Base-by-base conservation (phyloP, 1,139 yeast genomes). In the Diutina rugosa region DNA sequence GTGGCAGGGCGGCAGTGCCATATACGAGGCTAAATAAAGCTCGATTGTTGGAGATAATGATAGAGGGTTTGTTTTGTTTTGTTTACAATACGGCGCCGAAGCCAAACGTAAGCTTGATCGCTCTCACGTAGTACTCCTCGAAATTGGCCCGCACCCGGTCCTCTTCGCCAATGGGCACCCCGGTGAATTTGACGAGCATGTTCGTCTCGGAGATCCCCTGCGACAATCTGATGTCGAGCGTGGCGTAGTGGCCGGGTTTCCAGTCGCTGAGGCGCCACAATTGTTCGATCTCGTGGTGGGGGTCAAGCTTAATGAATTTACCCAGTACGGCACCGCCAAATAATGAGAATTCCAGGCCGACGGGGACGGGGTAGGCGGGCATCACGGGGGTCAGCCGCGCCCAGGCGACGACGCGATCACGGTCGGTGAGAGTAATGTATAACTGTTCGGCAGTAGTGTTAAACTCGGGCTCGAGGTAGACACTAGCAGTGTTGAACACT, bases 81-180 rank as follows among this genome's bases (percentile, higher is more conserved):
- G 16, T 26, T 26, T 72, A 84, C 60, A 86, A 72, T 14, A 87
- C 90, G n/a, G 90, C 87, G 26, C 95, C 98, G 69, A 87, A 91
- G 1, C 99, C 98, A 70, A 93, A 93, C 0, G 97, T 87, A 53
- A 90, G 67, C 74, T 90, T 93, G 66, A 93, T 90, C 9, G 96
- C 81, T 69, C 85, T 84, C 58, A 91, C 84, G 68, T 93, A 93
- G 69, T 90, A 88, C 61, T 88, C 90, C 63, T 90, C 90, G 66
- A 95, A 93, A 70, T 93, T 93, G 53, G 77, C 80, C 65, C 84
- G 81, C 51, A 89, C 97, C 58, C 87, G 77, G 58, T 93, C 99
- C 69, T 93, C 98, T 67, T 95, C 95, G n/a, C 98, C 99, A 54
- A 93, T 77, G 26, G 99, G 99, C 55, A 93, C 85, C n/a, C 97